These are phyloP conservation scores for Persicaria tinctoria DNA, from an alignment of 148 eudicot species.

Conservation along the genomic window DNA sequence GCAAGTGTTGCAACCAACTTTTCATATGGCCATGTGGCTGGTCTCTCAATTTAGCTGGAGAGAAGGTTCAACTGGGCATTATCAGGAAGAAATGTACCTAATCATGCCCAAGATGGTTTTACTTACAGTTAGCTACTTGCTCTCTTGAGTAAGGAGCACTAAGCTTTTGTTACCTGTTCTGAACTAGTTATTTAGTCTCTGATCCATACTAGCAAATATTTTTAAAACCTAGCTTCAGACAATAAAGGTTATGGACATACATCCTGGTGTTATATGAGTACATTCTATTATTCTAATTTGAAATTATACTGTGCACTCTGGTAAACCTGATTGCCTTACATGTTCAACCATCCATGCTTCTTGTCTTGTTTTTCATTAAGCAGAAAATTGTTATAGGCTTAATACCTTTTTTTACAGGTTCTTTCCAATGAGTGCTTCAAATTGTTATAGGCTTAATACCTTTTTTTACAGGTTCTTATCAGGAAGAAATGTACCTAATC, in stretches of 20 bases:
- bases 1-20: not conserved
- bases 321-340: not conserved
- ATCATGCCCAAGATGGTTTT: not conserved
- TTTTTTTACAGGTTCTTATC: no score
- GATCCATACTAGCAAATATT: no score
- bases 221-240: not conserved
- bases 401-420: constrained; percentile 38
- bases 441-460: no score
- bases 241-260: not conserved
- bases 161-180: not conserved
- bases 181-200: not conserved
- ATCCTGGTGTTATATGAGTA: not conserved
- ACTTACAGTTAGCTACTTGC: not conserved
- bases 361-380: not conserved
- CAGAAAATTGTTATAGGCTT: not conserved
- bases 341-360: not conserved
- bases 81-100: not conserved
- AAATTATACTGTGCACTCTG: no score
- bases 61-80: not conserved
- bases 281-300: not conserved
- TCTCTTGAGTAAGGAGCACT: not conserved
- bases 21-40: not conserved
- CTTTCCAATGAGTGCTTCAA: constrained; percentile 39
- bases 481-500: not conserved
- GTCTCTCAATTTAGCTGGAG: not conserved